These are phyloP conservation scores for Suillus alpinus DNA, from an alignment of 768 basidiomycete species.

Conservation along the genomic window DNA sequence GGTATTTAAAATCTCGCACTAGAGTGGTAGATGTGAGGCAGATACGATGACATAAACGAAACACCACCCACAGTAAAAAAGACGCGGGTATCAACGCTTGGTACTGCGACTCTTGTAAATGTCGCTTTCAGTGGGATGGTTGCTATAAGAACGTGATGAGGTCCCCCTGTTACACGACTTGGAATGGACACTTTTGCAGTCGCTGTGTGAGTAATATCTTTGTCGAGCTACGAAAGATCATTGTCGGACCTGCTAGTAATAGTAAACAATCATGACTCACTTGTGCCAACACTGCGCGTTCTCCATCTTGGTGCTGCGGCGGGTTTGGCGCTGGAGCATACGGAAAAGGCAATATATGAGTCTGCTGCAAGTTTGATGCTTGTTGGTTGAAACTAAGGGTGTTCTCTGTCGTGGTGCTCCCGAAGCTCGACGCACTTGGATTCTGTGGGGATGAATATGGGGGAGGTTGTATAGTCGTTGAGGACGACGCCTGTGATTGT, in stretches of 20 bases:
- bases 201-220: conserved; percentile 15
- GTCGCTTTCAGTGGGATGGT: conserved; percentile 18
- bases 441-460: background rate
- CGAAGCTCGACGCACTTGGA: background rate
- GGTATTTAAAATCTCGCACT: conserved; percentile 27
- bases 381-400: background rate
- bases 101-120: conserved; percentile 23
- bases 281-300: background rate
- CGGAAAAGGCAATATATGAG: background rate
- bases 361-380: background rate
- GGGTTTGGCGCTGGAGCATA: background rate
- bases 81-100: conserved; percentile 14
- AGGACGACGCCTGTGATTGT: background rate
- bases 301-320: background rate
- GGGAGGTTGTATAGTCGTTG: background rate
- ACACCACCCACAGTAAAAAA: conserved; percentile 19
- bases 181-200: conserved; percentile 15
- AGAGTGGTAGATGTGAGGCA: too few relatives aligned
- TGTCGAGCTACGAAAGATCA: background rate
- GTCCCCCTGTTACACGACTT: background rate
- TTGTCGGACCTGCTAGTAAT: background rate
- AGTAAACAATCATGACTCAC: background rate
- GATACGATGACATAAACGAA: background rate
- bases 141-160: conserved; percentile 20
- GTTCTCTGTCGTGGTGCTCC: background rate